Percentiles rank a stretch among this genome's conserved stretches.
Conservation (phyloP, 75 land plant genomes). For the Isoetes taiwanensis region DNA sequence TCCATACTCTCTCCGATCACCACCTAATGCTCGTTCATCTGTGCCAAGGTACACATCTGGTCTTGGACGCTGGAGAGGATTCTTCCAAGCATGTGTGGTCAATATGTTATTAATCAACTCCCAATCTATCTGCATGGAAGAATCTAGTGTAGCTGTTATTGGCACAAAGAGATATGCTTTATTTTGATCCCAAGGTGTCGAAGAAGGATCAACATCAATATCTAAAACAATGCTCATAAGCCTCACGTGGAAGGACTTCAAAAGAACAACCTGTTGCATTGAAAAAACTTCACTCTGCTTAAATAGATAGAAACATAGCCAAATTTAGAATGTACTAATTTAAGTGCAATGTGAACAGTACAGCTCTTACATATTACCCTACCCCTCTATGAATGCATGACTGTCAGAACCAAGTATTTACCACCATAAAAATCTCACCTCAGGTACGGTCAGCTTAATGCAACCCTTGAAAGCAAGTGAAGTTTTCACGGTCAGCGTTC, state of each 20-base stretch:
- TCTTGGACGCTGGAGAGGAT: constrained; percentile 96
- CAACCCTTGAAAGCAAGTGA: constrained; percentile 59
- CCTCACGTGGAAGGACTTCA: constrained; percentile 94
- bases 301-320: neutral
- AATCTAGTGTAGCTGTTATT: constrained; percentile 15
- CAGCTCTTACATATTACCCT: no score
- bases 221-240: constrained; percentile 99
- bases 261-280: constrained; percentile 44
- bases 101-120: constrained; percentile 32
- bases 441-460: constrained; percentile 35
- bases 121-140: constrained; percentile 67
- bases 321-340: neutral
- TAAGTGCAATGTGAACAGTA: no score
- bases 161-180: constrained; percentile 97
- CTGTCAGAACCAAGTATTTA: no score
- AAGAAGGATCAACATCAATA: constrained; percentile 91
- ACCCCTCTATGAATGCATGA: no score
- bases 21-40: constrained; percentile 93
- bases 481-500: constrained; percentile 76
- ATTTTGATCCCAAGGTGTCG: constrained; percentile 96
- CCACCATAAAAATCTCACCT: constrained; percentile 35
- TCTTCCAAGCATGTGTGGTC: constrained; percentile 61
- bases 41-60: constrained; percentile 99
- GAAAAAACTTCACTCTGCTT: neutral
- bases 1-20: constrained; percentile 94